These are phyloP conservation scores for Caryopteris hybrid DNA, from an alignment of 305 asterid species.

Conservation along the genomic window DNA sequence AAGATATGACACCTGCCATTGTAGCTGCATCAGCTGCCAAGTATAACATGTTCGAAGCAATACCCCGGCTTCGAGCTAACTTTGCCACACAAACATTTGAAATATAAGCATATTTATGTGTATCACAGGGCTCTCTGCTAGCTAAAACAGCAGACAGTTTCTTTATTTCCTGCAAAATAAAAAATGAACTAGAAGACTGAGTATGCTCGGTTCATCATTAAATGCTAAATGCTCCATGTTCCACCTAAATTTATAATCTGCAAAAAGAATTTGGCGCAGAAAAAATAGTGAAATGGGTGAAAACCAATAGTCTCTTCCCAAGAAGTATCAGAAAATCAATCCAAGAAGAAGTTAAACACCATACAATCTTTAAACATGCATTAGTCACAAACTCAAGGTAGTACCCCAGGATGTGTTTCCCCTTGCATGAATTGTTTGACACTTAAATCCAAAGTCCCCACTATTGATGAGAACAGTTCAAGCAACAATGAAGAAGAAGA, in stretches of 20 bases:
- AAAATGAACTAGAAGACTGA: conserved; percentile 4
- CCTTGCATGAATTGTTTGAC: conserved; percentile 73
- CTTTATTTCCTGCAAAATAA: conserved; percentile 50
- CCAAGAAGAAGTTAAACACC: not conserved
- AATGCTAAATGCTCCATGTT: not conserved
- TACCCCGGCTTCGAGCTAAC: conserved; percentile 86
- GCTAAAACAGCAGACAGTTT: conserved; percentile 55
- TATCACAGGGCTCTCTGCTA: conserved; percentile 53
- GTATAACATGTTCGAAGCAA: conserved; percentile 78
- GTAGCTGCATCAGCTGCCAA: conserved; percentile 71
- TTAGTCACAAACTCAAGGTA: conserved; percentile 17
- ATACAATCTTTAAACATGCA: not conserved
- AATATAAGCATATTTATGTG: conserved; percentile 75
- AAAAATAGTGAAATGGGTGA: not conserved
- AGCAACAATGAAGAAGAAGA: too few species aligned
- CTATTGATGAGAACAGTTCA: conserved; percentile 80
- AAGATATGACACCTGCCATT: conserved; percentile 43
- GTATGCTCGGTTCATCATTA: not conserved
- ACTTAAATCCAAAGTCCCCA: conserved; percentile 85
- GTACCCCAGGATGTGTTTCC: conserved; percentile 86
- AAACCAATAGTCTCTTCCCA: not conserved
- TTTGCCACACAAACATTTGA: conserved; percentile 87
- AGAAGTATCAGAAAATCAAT: not conserved
- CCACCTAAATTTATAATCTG: not conserved
- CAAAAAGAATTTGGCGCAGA: not conserved